Conservation (phyloP, 176 grass and related monocot species). For the Cenchrus purpureus region DNA sequence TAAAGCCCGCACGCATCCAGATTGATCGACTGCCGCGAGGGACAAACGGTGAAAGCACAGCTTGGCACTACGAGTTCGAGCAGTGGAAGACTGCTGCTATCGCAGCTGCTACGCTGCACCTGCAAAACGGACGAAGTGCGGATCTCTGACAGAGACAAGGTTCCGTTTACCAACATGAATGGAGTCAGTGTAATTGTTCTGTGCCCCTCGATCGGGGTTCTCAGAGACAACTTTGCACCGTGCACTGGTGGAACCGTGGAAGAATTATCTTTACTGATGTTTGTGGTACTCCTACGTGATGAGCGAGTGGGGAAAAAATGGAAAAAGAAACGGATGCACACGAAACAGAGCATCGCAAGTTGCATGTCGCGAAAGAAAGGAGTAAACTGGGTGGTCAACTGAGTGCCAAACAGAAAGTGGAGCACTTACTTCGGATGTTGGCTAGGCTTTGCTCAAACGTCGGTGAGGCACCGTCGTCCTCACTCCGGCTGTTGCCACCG, state of each 20-base stretch:
- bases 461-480: conserved; percentile 34
- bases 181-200: not conserved
- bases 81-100: not conserved
- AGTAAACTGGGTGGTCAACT: conserved; percentile 13
- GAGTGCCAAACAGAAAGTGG: not conserved
- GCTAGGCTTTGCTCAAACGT: conserved; percentile 55
- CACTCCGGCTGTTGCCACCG: not conserved
- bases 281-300: not conserved
- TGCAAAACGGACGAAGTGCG: not conserved
- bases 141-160: not conserved
- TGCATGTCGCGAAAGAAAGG: not conserved
- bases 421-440: conserved; percentile 64
- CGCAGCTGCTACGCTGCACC: not conserved
- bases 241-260: too few relatives aligned
- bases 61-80: not conserved
- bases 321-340: not conserved
- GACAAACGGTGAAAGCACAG: not conserved
- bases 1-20: not conserved
- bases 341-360: not conserved
- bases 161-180: not conserved
- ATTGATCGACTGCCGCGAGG: conserved; percentile 5
- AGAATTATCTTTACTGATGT: not conserved
- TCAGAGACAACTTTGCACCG: not conserved
- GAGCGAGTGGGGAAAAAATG: not conserved
- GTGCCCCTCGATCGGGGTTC: not conserved